Evolutionary conservation across 2,329 filamentous ascomycete species (phyloP).

Genomic region (Apiospora pterosperma): DNA sequence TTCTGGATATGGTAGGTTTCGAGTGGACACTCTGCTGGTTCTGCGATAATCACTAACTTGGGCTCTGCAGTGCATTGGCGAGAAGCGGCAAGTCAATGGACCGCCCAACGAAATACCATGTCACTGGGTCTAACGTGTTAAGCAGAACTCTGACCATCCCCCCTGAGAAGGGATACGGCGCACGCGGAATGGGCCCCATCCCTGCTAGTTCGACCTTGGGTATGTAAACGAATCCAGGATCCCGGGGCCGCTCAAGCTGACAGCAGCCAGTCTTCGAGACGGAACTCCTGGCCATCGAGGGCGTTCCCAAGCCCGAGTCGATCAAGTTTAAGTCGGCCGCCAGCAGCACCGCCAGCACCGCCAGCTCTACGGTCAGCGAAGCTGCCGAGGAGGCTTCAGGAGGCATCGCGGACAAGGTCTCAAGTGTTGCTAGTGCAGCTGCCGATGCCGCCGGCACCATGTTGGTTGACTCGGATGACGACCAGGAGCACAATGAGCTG

Average conservation of each 20-base stretch:
- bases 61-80: conserved; percentile 69
- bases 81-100: conserved; percentile 60
- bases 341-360: conserved; percentile 21
- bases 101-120: not conserved
- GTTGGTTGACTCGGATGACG: conserved; percentile 51
- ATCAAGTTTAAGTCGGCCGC: conserved; percentile 37
- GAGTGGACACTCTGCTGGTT: not conserved
- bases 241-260: not conserved
- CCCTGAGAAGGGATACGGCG: conserved; percentile 81
- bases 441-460: conserved; percentile 50
- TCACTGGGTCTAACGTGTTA: conserved; percentile 14
- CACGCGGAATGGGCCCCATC: conserved; percentile 74
- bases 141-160: conserved; percentile 78
- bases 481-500: conserved; percentile 59
- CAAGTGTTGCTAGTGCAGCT: conserved; percentile 42
- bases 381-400: conserved; percentile 19
- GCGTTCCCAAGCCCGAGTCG: conserved; percentile 55
- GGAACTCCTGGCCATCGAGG: conserved; percentile 79
- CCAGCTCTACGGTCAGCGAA: conserved; percentile 14
- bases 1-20: conserved; percentile 25
- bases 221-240: conserved; percentile 32
- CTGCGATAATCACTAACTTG: not conserved
- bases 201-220: conserved; percentile 75
- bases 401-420: conserved; percentile 37
- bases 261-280: conserved; percentile 74